Percentiles rank a stretch among this genome's conserved stretches.
phyloP scores from a whole-genome alignment of 305 asterid genomes.

The Solanum chacoense region DNA sequence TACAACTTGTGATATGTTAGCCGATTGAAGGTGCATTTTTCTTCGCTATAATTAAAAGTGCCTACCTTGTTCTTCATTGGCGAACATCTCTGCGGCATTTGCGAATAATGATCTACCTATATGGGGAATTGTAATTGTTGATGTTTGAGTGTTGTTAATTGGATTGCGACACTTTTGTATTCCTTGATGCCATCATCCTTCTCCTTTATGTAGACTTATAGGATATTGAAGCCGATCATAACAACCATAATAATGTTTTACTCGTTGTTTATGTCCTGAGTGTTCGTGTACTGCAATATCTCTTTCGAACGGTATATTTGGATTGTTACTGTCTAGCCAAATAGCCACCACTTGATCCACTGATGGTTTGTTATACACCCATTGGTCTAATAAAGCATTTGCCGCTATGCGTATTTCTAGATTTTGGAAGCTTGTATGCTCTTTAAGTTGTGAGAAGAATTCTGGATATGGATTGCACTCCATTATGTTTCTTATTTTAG shows the following conservation, averaged over 20 bases:
- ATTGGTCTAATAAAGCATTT: not conserved
- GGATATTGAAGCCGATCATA: not conserved
- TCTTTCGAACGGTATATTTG: not conserved
- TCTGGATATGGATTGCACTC: not conserved
- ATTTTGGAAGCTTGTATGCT: too few relatives aligned
- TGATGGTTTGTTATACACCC: not conserved
- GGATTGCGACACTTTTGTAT: not conserved
- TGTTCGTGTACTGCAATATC: too few relatives aligned
- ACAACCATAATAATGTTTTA: not conserved
- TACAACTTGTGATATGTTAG: not conserved
- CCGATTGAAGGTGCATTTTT: not conserved
- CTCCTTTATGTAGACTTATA: not conserved
- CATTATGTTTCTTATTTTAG: not conserved
- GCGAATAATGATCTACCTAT: not conserved
- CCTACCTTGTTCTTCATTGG: not conserved
- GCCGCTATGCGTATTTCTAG: not conserved
- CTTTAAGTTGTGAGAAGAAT: too few relatives aligned
- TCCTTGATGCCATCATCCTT: not conserved
- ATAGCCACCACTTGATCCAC: not conserved
- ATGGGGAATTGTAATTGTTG: not conserved
- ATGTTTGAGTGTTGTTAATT: not conserved
- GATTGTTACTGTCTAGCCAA: too few relatives aligned
- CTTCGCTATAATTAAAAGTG: not conserved
- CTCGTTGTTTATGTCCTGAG: not conserved
- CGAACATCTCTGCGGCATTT: not conserved